Percentiles rank a stretch among this genome's conserved stretches.
Evolutionary conservation across 331 rosid genomes (phyloP).

Genomic region (Acacia concinna): DNA sequence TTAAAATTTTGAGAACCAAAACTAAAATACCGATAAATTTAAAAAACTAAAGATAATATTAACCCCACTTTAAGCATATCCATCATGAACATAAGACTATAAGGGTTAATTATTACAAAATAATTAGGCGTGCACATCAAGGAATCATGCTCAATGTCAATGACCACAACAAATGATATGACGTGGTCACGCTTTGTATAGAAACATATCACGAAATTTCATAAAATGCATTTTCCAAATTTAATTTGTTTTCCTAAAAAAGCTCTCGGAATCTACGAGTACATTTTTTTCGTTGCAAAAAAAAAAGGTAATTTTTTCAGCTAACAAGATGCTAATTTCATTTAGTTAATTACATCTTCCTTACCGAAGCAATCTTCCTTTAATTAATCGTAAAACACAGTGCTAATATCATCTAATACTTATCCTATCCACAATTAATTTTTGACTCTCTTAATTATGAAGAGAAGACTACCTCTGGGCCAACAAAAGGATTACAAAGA

Average conservation of each 20-base stretch:
- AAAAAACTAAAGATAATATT: too few species aligned
- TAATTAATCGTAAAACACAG: not conserved
- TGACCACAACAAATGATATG: not conserved
- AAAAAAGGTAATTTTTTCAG: not conserved
- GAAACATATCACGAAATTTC: not conserved
- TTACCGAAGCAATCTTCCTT: not conserved
- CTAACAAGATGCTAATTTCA: not conserved
- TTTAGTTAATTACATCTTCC: not conserved
- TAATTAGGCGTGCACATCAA: not conserved
- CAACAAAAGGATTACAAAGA: not conserved
- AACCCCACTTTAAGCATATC: too few species aligned
- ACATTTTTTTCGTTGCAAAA: not conserved
- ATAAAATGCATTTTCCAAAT: too few species aligned
- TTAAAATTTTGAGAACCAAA: too few species aligned
- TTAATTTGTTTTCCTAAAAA: too few species aligned
- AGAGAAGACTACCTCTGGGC: not conserved
- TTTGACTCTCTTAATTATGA: not conserved
- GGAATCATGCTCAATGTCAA: not conserved
- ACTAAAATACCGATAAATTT: too few species aligned
- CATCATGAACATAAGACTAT: too few species aligned
- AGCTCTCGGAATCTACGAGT: too few species aligned
- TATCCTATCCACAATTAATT: not conserved
- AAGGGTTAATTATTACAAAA: too few species aligned
- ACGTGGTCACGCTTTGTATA: not conserved
- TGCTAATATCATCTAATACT: too few species aligned